These are phyloP conservation scores for Ceratocystis eucalypticola DNA, from an alignment of 2,329 filamentous ascomycete species.

Conservation along the genomic window DNA sequence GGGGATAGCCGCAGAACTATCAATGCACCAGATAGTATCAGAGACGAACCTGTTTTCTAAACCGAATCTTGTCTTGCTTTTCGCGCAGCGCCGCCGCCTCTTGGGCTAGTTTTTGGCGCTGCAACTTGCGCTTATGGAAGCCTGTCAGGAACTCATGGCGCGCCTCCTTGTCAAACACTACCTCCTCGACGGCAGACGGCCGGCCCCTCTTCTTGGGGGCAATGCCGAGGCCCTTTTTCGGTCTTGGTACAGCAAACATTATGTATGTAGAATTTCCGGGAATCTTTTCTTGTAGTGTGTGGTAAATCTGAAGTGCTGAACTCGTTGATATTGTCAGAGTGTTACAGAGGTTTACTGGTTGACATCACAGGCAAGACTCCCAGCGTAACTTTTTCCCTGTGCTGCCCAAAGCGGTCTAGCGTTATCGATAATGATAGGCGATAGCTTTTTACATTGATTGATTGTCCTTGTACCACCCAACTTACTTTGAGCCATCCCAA, in stretches of 20 bases:
- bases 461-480: background rate
- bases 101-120: slow-evolving; percentile 71
- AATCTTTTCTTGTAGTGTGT: slow-evolving; percentile 12
- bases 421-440: slow-evolving; percentile 17
- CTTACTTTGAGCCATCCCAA: too few species aligned
- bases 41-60: slow-evolving; percentile 57
- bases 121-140: slow-evolving; percentile 89
- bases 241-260: slow-evolving; percentile 42
- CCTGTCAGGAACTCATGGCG: slow-evolving; percentile 83
- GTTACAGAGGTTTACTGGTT: slow-evolving; percentile 2
- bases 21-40: background rate
- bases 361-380: background rate
- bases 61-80: slow-evolving; percentile 58
- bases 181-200: slow-evolving; percentile 53
- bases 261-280: slow-evolving; percentile 12
- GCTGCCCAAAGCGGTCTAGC: slow-evolving; percentile 14
- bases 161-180: slow-evolving; percentile 68
- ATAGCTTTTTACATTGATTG: too few species aligned
- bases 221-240: slow-evolving; percentile 41
- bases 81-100: slow-evolving; percentile 66
- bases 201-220: slow-evolving; percentile 54
- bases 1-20: background rate
- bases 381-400: slow-evolving; percentile 16
- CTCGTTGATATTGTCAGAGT: slow-evolving; percentile 1
- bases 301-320: background rate